Evolutionary conservation across 768 basidiomycete genomes (phyloP).

Genomic region (Boletus fagicola): DNA sequence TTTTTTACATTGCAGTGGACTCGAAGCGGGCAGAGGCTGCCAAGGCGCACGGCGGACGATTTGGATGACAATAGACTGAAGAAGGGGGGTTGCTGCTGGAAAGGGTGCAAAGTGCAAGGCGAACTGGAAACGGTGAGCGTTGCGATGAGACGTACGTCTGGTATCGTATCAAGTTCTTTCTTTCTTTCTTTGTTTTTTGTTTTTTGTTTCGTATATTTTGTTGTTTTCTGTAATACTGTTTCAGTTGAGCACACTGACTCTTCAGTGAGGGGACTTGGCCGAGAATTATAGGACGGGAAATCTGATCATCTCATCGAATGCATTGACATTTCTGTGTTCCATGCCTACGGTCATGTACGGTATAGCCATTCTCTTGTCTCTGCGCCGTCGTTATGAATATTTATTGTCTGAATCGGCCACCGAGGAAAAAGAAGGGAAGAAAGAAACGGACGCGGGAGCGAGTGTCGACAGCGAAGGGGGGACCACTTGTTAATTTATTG

Average conservation of each 20-base stretch:
- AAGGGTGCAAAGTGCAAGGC: too few relatives aligned
- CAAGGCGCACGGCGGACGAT: too few relatives aligned
- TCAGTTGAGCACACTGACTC: neutral
- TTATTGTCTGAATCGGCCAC: neutral
- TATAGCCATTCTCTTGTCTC: neutral
- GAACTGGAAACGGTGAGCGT: too few relatives aligned
- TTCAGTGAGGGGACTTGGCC: neutral
- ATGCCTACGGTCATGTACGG: neutral
- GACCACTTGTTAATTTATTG: too few relatives aligned
- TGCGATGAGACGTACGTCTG: too few relatives aligned
- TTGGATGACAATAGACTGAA: too few relatives aligned
- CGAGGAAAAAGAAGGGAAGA: neutral
- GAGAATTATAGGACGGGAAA: slow-evolving; percentile 27
- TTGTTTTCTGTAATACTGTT: slow-evolving; percentile 1
- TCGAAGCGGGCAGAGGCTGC: too few relatives aligned
- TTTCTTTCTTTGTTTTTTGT: neutral
- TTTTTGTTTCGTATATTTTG: too few relatives aligned
- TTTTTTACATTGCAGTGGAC: too few relatives aligned
- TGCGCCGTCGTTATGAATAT: neutral
- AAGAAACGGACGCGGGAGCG: neutral
- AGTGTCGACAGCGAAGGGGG: neutral
- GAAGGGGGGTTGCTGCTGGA: too few relatives aligned
- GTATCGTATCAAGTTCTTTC: too few relatives aligned
- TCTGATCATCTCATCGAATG: slow-evolving; percentile 18
- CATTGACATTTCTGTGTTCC: slow-evolving; percentile 2